phyloP scores from a whole-genome alignment of 202 grass and related monocot genomes.

The Dendrocalamus latiflorus region DNA sequence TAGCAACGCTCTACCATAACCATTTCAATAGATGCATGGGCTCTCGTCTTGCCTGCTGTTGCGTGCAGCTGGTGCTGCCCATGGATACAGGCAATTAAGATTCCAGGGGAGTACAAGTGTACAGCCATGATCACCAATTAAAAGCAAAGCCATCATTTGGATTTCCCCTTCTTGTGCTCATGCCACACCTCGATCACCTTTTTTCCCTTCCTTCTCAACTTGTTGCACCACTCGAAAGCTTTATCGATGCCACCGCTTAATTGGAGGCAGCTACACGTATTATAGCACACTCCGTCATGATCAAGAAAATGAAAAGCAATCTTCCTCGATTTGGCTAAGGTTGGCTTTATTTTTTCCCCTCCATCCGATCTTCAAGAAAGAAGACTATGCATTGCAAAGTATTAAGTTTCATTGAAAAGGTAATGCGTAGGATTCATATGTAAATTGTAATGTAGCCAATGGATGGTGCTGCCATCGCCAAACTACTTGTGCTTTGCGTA shows the following conservation, averaged over 20 bases:
- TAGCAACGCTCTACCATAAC: not conserved
- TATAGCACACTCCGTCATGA: not conserved
- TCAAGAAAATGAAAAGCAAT: not conserved
- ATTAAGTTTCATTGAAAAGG: not conserved
- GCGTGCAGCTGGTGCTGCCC: too few relatives aligned
- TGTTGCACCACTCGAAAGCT: slow-evolving; percentile 20
- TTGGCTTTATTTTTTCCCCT: not conserved
- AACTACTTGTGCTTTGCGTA: not conserved
- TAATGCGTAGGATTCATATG: not conserved
- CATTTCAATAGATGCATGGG: too few relatives aligned
- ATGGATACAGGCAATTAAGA: slow-evolving; percentile 38
- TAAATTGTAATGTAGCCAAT: not conserved
- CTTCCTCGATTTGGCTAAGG: slow-evolving; percentile 12
- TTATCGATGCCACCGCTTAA: not conserved
- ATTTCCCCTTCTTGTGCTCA: slow-evolving; percentile 6
- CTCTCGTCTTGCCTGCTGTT: too few relatives aligned
- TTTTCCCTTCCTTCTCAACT: not conserved
- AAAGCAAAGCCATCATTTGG: too few relatives aligned
- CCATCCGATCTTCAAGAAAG: not conserved
- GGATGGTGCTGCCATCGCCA: not conserved
- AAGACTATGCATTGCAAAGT: not conserved
- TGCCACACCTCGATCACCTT: not conserved
- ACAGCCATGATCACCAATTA: slow-evolving; percentile 42
- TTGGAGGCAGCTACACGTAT: not conserved
- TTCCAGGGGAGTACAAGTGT: not conserved